Conservation (phyloP, 352 stramenopile species). For the Thraustochytrium striatum region DNA sequence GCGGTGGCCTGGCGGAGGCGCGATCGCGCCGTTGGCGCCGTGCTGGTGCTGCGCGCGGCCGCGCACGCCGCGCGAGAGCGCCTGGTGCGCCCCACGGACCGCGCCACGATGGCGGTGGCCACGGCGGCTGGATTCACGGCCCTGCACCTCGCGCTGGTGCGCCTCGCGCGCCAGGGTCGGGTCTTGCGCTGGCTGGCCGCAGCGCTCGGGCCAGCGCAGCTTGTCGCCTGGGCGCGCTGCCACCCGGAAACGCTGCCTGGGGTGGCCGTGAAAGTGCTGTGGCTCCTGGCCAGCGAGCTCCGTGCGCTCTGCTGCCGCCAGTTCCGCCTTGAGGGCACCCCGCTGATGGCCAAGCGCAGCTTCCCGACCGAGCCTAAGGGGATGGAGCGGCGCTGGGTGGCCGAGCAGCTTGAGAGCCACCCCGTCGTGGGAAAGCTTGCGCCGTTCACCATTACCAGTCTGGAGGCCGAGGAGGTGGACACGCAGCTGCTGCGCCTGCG, state of each 20-base stretch:
- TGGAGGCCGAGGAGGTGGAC: neutral
- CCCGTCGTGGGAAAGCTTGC: neutral
- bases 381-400: neutral
- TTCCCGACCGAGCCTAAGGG: neutral
- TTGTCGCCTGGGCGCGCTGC: neutral
- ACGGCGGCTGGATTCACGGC: conserved; percentile 4
- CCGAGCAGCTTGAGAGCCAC: neutral
- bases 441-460: neutral
- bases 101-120: neutral
- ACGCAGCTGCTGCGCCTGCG: neutral
- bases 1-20: neutral
- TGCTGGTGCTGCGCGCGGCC: neutral
- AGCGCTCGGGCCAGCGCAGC: neutral
- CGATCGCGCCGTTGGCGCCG: neutral
- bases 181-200: neutral
- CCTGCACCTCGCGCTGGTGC: neutral
- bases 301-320: neutral
- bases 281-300: neutral
- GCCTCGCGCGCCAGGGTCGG: neutral
- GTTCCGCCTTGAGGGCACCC: neutral
- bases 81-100: neutral
- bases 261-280: neutral
- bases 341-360: neutral
- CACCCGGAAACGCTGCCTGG: neutral
- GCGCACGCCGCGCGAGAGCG: neutral